phyloP scores from a whole-genome alignment of 2,329 filamentous ascomycete genomes.

The Akanthomyces muscarius region DNA sequence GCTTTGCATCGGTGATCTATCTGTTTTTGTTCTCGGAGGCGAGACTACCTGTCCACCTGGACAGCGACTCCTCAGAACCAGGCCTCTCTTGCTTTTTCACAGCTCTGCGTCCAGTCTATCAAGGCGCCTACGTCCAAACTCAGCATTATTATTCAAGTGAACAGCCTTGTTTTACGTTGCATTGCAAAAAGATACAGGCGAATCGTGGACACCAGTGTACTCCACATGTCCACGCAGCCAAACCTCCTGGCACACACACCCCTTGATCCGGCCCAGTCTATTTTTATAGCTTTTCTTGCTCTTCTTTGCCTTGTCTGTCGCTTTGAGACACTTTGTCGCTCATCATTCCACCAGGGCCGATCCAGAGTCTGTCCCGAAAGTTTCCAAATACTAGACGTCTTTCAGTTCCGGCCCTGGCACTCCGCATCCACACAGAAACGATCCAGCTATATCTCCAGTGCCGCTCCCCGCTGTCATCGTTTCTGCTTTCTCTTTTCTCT shows the following conservation, averaged over 20 bases:
- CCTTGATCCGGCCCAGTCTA: background rate
- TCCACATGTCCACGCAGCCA: background rate
- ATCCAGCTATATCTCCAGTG: conserved; percentile 1
- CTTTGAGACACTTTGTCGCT: background rate
- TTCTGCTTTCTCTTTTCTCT: background rate
- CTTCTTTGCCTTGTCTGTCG: background rate
- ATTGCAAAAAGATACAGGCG: background rate
- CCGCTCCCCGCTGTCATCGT: background rate
- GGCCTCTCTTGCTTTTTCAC: too few relatives aligned
- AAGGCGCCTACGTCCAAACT: background rate
- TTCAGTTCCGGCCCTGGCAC: background rate
- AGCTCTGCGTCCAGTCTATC: background rate
- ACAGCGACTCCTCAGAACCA: background rate
- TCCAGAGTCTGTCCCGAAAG: background rate
- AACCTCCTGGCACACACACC: background rate
- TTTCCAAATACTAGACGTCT: background rate
- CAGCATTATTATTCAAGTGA: background rate
- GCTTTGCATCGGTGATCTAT: too few relatives aligned
- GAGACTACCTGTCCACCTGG: background rate
- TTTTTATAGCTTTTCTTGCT: background rate
- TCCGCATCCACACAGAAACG: background rate
- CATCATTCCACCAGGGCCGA: background rate
- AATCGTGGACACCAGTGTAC: background rate
- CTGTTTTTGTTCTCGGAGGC: background rate
- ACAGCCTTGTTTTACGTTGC: background rate